These are phyloP conservation scores for Paecilomyces dactylethromorphus DNA, from an alignment of 2,329 filamentous ascomycete species.

Conservation along the genomic window DNA sequence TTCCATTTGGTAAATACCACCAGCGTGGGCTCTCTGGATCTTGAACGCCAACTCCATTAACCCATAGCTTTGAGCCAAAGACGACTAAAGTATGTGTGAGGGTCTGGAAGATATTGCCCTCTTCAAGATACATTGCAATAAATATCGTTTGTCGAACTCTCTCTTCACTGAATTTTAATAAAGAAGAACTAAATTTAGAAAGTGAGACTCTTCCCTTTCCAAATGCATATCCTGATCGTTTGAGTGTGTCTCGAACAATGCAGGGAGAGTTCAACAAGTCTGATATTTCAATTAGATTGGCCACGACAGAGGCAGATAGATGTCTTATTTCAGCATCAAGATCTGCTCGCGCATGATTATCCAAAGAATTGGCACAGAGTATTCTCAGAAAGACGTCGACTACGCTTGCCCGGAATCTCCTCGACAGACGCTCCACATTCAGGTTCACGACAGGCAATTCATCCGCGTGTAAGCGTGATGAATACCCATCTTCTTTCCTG, in stretches of 20 bases:
- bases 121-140: constrained; percentile 26
- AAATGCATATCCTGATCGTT: constrained; percentile 19
- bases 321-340: constrained; percentile 20
- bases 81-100: constrained; percentile 30
- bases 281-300: constrained; percentile 24
- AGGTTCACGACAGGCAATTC: constrained; percentile 21
- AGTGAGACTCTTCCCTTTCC: constrained; percentile 21
- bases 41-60: constrained; percentile 17
- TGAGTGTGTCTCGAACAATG: constrained; percentile 16
- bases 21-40: constrained; percentile 21
- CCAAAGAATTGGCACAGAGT: constrained; percentile 20
- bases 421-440: constrained; percentile 17
- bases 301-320: constrained; percentile 23
- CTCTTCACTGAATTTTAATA: constrained; percentile 30
- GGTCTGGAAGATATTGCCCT: constrained; percentile 18
- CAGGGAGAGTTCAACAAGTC: constrained; percentile 28
- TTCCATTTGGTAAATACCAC: constrained; percentile 28
- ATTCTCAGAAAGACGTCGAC: constrained; percentile 28
- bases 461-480: not conserved
- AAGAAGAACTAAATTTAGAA: constrained; percentile 15
- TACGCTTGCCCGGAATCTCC: constrained; percentile 21
- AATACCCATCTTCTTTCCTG: constrained; percentile 1
- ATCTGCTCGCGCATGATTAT: constrained; percentile 9
- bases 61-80: constrained; percentile 31
- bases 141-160: constrained; percentile 33